A percentile compares a stretch with the other conserved stretches of the same genome.
phyloP scores from a whole-genome alignment of 1,139 yeast species.

The Sporopachydermia cereana region DNA sequence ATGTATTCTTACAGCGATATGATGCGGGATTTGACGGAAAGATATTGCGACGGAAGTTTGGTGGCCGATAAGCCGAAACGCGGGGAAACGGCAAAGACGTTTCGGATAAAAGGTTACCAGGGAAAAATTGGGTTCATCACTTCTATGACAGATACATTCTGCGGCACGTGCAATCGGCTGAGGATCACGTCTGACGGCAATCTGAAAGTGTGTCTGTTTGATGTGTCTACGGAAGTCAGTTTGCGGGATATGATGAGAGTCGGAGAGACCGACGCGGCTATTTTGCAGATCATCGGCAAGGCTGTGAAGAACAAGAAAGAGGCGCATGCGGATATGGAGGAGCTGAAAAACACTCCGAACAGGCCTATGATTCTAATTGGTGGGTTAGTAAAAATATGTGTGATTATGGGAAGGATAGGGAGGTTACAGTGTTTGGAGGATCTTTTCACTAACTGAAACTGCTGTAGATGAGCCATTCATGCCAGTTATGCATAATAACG shows the following conservation, averaged over 20 bases:
- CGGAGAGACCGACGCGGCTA: conserved; percentile 22
- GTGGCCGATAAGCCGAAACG: conserved; percentile 18
- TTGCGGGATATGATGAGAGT: conserved; percentile 31
- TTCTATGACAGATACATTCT: conserved; percentile 40
- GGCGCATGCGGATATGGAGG: conserved; percentile 38
- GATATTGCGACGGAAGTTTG: conserved; percentile 14
- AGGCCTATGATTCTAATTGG: conserved; percentile 45
- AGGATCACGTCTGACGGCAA: conserved; percentile 41
- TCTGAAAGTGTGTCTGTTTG: conserved; percentile 39
- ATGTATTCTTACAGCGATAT: conserved; percentile 34
- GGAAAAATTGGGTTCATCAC: conserved; percentile 40
- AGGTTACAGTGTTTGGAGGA: neutral
- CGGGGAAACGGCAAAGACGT: conserved; percentile 39
- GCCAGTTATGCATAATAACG: too few relatives aligned
- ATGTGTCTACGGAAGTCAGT: conserved; percentile 34
- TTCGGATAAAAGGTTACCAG: conserved; percentile 26
- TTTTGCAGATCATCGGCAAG: conserved; percentile 28
- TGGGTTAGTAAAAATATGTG: conserved; percentile 23
- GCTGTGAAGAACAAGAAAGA: conserved; percentile 35
- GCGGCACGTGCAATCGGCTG: conserved; percentile 36
- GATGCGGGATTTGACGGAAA: conserved; percentile 20
- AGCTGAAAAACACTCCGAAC: conserved; percentile 32
- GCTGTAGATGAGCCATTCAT: neutral
- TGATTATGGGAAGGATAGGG: too few relatives aligned
- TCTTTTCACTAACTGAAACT: neutral